Evolutionary conservation across 1,139 yeast species (phyloP), one percentile per base, ranked within the genome.

Genomic region (Nadsonia commutata): DNA sequence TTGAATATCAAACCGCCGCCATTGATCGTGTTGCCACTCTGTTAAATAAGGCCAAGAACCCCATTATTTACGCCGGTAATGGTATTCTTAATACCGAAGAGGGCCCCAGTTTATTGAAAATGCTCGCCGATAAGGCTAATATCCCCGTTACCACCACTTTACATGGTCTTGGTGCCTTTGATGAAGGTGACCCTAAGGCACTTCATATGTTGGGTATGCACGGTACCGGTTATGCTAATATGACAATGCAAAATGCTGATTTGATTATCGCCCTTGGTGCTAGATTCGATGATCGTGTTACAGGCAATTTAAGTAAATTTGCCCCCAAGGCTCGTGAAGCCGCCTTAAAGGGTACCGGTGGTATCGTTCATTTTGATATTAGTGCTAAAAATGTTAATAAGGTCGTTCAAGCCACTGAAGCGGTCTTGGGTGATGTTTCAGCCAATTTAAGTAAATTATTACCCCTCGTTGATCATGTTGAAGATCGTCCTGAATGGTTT

Each of bases 181-280:
- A 90, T 64, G 97, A 90, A 68, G 76, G 74, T 50, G 95, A 88
- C 65, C 78, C 80, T 52, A 86, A 86, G 65, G 79, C 96, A 23
- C 68, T 90, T 52, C 95, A 88, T 64, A 84, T 90, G 93, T 74
- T 90, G 54, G 98, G 98, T 57, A 90, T 90, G 98, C 98, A 90
- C 65, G 98, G 98, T 52, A 74, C 79, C 49, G 96, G 90, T 40
- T 88, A 88, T 55, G 98, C 98, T 53, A 90, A 90, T 70, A 64
- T 83, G 56, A 94, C 97, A 40, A 80, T 90, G 56, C 98, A 90
- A 68, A 72, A 76, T 47, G 95, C 98, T 38, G 98, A 90, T 65
- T 69, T 90, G 56, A 84, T 90, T 58, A 68, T 90, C 53, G 97
- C 97, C 19, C 72, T 90, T 42, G 98, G 98, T 60, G 95, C 97